Evolutionary conservation across 1,284 basidiomycete species (phyloP), one percentile per base, ranked within the genome.

Genomic region (Ganoderma multipileum): DNA sequence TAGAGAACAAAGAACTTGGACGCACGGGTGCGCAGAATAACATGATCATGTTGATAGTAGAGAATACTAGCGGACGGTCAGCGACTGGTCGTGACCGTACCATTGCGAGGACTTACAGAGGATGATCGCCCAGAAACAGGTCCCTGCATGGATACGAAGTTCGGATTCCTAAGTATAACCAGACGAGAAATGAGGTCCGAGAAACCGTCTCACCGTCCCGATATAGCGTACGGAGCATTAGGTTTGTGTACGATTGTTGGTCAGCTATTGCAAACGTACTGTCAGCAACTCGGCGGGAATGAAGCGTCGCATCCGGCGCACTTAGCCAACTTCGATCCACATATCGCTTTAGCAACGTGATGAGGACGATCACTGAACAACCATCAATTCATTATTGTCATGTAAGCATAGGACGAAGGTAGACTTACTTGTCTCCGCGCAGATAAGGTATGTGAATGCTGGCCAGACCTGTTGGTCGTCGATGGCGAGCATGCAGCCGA

Each of bases 341-440:
- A n/a, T 54, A 63, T 33, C 61, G 47, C 7, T 63, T 63, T 14
- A 63, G 18, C 6, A 54, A 18, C 8, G 50, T 63, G n/a, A 63
- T 39, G 6, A 50, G n/a, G 0, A 63, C 36, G 7, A 63, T 36
- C 44, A 50, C 61, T 63, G 23, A 26, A 23, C 11, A 9, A 6
- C 12, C 18, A 18, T 63, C 12, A 63, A 12, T 16, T 14, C 28
- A 6, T 14, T 11, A 2, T 4, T 2, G 3, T 33, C 36, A 18
- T 6, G 3, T 3, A n/a, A n/a, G 16, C n/a, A n/a, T n/a, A n/a
- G n/a, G n/a, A n/a, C n/a, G 5, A 12, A 23, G 28, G 9, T 39
- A 9, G 14, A 16, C 44, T 54, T 38, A 54, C 61, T 50, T 28
- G 61, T 63, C 42, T 63, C 61, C 2, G 44, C 30, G 8, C 42